phyloP scores from a whole-genome alignment of 2,329 filamentous ascomycete species.

The Aspergillus fischeri region DNA sequence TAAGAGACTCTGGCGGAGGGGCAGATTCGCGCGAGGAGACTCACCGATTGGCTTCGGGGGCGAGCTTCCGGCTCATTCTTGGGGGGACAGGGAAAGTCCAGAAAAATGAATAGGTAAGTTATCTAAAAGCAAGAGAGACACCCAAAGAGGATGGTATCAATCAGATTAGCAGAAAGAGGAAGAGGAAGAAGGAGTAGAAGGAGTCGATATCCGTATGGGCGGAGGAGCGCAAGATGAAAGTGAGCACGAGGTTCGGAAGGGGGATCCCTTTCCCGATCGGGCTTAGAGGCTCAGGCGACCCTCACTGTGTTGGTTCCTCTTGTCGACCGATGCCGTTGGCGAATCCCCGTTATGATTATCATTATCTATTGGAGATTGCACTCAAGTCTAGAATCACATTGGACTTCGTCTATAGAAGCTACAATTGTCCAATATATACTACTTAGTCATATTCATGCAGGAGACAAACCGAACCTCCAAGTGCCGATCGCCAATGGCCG shows the following conservation, averaged over 20 bases:
- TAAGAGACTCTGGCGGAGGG: conserved; percentile 19
- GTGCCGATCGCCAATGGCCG: no score
- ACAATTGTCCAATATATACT: neutral
- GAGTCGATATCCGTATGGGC: conserved; percentile 10
- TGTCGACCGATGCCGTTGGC: neutral
- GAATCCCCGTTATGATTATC: neutral
- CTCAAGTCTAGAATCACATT: neutral
- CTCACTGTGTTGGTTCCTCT: conserved; percentile 10
- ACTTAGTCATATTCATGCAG: neutral
- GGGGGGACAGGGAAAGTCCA: conserved; percentile 19
- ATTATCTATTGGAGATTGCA: neutral
- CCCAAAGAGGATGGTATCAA: conserved; percentile 17
- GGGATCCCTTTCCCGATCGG: conserved; percentile 18
- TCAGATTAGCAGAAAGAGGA: conserved; percentile 3
- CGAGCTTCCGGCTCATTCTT: conserved; percentile 67
- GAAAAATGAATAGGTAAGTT: conserved; percentile 12
- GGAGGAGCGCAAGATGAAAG: conserved; percentile 19
- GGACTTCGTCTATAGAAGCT: neutral
- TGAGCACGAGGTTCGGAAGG: conserved; percentile 26
- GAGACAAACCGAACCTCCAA: no score
- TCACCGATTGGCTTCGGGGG: conserved; percentile 98
- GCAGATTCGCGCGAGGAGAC: conserved; percentile 35
- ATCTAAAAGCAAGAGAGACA: conserved; percentile 18
- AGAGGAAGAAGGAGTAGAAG: conserved; percentile 8
- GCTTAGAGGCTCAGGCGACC: conserved; percentile 18